These are phyloP conservation scores for Xylaria sp. DNA, from an alignment of 2,329 filamentous ascomycete genomes.

Conservation along the genomic window DNA sequence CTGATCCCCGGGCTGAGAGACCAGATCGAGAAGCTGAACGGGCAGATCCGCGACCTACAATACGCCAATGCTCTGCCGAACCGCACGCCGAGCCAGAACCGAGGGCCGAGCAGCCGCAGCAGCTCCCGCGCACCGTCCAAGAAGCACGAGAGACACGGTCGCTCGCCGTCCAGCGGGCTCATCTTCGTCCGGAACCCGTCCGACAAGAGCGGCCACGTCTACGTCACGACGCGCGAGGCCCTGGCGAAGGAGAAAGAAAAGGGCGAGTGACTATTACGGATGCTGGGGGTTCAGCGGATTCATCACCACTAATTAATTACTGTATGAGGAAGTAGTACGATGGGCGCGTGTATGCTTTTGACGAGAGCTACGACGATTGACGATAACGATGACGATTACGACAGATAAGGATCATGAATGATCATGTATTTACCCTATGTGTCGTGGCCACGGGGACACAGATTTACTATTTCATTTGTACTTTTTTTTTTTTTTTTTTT, in stretches of 20 bases:
- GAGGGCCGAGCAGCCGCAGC: slow-evolving; percentile 43
- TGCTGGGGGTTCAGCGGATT: slow-evolving; percentile 24
- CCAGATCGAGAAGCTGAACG: slow-evolving; percentile 41
- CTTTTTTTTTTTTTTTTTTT: slow-evolving; percentile 4
- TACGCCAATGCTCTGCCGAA: slow-evolving; percentile 26
- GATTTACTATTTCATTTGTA: slow-evolving; percentile 29
- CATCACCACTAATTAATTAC: background rate
- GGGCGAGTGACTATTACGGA: slow-evolving; percentile 35
- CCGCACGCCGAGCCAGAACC: slow-evolving; percentile 37
- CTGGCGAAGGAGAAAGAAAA: slow-evolving; percentile 42
- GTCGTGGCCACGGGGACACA: slow-evolving; percentile 22
- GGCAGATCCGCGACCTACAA: slow-evolving; percentile 40
- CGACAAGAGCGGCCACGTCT: slow-evolving; percentile 41
- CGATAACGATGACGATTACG: slow-evolving; percentile 17
- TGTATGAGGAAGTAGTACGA: slow-evolving; percentile 12
- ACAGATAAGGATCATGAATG: slow-evolving; percentile 19
- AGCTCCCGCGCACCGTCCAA: slow-evolving; percentile 43
- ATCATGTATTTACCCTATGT: slow-evolving; percentile 24
- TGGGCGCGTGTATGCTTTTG: background rate
- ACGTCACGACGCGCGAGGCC: slow-evolving; percentile 45
- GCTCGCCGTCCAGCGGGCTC: slow-evolving; percentile 43
- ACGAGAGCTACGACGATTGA: slow-evolving; percentile 22
- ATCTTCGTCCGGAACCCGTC: slow-evolving; percentile 45
- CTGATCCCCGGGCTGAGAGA: slow-evolving; percentile 40
- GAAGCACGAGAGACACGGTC: slow-evolving; percentile 45